phyloP scores from a whole-genome alignment of 176 grass and related monocot species.

The Aechmea fasciata region DNA sequence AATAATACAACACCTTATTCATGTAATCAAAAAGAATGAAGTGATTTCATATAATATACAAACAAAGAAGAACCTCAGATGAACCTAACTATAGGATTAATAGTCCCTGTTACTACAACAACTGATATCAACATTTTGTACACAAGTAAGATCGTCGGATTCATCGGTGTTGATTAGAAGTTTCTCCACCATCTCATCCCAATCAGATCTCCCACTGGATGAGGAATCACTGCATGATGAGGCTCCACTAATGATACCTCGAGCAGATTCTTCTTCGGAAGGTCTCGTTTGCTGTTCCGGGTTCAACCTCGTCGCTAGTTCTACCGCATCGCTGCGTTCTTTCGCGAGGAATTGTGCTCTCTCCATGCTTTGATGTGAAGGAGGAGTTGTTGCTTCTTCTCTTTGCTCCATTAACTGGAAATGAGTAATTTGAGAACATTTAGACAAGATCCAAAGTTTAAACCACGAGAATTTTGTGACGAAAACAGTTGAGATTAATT shows the following conservation, averaged over 20 bases:
- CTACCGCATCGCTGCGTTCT: constrained; percentile 71
- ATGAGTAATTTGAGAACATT: neutral
- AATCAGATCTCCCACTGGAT: constrained; percentile 44
- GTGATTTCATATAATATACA: too few species aligned
- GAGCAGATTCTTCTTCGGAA: constrained; percentile 22
- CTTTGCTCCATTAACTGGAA: constrained; percentile 52
- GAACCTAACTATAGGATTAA: too few species aligned
- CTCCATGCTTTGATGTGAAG: constrained; percentile 55
- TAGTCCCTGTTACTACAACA: too few species aligned
- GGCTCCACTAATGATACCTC: neutral
- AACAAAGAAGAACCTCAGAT: too few species aligned
- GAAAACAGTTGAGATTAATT: neutral
- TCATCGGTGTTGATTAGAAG: constrained; percentile 51
- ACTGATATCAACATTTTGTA: too few species aligned
- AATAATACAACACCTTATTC: too few species aligned
- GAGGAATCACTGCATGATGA: constrained; percentile 16
- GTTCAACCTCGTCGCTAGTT: constrained; percentile 51
- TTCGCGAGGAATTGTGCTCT: constrained; percentile 53
- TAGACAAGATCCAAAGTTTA: constrained; percentile 1
- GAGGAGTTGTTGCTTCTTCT: constrained; percentile 28
- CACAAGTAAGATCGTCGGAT: too few species aligned
- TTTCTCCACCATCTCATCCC: constrained; percentile 66
- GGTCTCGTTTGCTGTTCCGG: constrained; percentile 46
- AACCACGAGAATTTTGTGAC: neutral
- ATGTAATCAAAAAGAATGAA: too few species aligned